Evolutionary conservation across 2,329 filamentous ascomycete genomes (phyloP).

Genomic region (Aspergillus sp.): DNA sequence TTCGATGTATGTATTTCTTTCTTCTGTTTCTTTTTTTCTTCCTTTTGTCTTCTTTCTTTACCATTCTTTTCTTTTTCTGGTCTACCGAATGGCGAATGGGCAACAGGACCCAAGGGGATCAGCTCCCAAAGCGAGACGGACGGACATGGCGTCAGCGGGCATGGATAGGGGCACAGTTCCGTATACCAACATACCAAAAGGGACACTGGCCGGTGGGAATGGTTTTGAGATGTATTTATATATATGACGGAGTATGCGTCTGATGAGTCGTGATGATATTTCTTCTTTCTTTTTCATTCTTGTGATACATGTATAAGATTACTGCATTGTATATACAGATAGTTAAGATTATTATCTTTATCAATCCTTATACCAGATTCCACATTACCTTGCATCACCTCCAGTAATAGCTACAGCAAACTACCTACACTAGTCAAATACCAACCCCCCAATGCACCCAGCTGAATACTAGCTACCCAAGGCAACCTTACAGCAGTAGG

Average conservation of each 20-base stretch:
- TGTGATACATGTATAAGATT: background rate
- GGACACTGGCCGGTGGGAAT: background rate
- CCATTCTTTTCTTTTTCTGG: background rate
- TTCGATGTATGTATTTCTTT: conserved; percentile 6
- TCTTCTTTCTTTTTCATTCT: background rate
- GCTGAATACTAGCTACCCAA: too few species aligned
- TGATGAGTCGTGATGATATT: conserved; percentile 6
- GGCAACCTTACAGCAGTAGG: too few species aligned
- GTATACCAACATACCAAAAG: conserved; percentile 3
- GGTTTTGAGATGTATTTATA: conserved; percentile 5
- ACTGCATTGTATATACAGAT: background rate
- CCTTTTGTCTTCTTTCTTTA: background rate
- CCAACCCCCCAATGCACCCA: too few species aligned
- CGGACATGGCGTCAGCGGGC: conserved; percentile 1
- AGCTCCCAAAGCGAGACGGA: background rate
- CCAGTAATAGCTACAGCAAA: too few species aligned
- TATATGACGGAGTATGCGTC: conserved; percentile 3
- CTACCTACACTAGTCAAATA: too few species aligned
- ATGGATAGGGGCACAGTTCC: conserved; percentile 3
- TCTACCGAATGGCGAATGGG: conserved; percentile 3
- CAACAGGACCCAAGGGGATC: background rate
- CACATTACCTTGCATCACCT: too few species aligned
- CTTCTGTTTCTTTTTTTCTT: background rate
- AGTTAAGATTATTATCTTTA: too few species aligned
- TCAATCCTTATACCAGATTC: too few species aligned